Conservation (phyloP, 306 rosid species). For the Myrica gale region DNA sequence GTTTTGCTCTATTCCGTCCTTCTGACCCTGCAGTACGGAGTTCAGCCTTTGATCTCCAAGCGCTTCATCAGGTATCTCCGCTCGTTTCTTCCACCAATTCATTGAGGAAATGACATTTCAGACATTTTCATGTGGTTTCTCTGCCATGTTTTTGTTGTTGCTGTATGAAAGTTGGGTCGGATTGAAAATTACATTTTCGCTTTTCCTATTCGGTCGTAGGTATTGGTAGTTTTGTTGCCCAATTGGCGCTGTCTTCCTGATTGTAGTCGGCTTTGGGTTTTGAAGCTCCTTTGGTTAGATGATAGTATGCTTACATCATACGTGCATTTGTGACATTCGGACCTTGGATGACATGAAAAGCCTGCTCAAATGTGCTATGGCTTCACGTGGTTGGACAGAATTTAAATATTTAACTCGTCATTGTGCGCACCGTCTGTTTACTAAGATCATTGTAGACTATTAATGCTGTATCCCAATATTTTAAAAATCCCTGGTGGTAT, state of each 20-base stretch:
- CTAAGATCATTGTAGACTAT: not conserved
- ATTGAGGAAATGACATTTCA: not conserved
- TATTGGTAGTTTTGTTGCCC: not conserved
- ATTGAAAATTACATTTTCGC: not conserved
- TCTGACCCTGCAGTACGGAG: slow-evolving; percentile 90
- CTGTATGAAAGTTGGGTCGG: not conserved
- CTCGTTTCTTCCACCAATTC: not conserved
- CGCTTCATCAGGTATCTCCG: slow-evolving; percentile 60
- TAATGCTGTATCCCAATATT: not conserved
- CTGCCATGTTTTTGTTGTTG: not conserved
- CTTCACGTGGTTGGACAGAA: not conserved
- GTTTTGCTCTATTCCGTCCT: slow-evolving; percentile 65
- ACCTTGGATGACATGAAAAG: not conserved
- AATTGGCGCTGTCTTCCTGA: not conserved
- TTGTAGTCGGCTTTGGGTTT: not conserved
- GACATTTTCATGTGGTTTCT: not conserved
- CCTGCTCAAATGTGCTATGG: not conserved
- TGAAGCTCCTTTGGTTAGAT: not conserved
- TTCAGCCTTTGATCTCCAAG: slow-evolving; percentile 92
- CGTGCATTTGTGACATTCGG: not conserved
- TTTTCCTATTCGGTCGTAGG: not conserved
- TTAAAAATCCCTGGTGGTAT: not conserved
- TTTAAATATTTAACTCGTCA: not conserved
- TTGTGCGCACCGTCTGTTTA: not conserved
- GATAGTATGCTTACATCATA: not conserved